These are phyloP conservation scores for Spathaspora arborariae DNA, from an alignment of 805 yeast genomes.

Conservation along the genomic window DNA sequence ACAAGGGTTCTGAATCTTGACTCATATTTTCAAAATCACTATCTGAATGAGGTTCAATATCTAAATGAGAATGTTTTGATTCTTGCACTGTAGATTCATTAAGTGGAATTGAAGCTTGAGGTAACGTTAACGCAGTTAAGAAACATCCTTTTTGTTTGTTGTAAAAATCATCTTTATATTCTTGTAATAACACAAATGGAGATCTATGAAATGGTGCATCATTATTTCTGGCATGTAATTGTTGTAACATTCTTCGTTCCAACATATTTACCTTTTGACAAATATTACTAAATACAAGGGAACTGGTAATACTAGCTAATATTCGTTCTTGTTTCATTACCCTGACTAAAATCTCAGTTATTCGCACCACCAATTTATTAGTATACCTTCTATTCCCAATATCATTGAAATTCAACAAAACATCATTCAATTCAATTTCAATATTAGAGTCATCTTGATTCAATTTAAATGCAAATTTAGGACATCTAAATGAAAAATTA, in stretches of 20 bases:
- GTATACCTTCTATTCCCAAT: conserved; percentile 66
- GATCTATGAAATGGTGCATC: conserved; percentile 84
- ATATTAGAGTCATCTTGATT: conserved; percentile 7
- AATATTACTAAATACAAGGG: conserved; percentile 59
- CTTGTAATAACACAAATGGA: conserved; percentile 62
- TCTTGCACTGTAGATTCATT: conserved; percentile 1
- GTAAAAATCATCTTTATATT: conserved; percentile 45
- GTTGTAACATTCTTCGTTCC: conserved; percentile 51
- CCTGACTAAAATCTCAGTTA: conserved; percentile 44
- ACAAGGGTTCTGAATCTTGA: neutral
- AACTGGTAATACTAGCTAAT: conserved; percentile 48
- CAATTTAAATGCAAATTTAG: conserved; percentile 42
- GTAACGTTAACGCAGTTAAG: conserved; percentile 58
- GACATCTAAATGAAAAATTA: conserved; percentile 53
- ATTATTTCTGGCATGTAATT: conserved; percentile 58
- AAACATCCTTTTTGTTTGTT: conserved; percentile 49
- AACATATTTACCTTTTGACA: conserved; percentile 46
- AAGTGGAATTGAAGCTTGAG: conserved; percentile 36
- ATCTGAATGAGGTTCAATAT: conserved; percentile 3
- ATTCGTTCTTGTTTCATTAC: conserved; percentile 17
- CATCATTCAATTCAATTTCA: conserved; percentile 14
- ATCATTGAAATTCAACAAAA: conserved; percentile 55
- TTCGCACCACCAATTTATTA: conserved; percentile 43
- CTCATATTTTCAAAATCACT: conserved; percentile 2
- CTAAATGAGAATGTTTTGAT: conserved; percentile 1